Base-by-base conservation (phyloP, 805 yeast species). In the Saccharomyces paradoxus region DNA sequence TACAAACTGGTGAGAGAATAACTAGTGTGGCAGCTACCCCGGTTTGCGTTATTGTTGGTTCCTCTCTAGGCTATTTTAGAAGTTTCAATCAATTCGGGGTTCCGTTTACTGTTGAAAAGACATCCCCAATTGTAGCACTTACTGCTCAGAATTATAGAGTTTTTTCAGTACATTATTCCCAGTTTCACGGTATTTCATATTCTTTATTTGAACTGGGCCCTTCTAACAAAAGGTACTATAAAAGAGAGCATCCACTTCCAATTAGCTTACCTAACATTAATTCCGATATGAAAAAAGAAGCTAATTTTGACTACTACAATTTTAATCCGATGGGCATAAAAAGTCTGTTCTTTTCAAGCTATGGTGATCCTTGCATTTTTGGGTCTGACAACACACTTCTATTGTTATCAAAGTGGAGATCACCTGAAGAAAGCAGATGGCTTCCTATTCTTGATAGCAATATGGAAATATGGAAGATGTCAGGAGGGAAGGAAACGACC, bases 361-460 rank as follows among this genome's bases (percentile, higher is more conserved):
- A 81, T 63, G 96, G 96, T 22, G 97, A 92, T 68, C 99, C 99
- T 0, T 87, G 94, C 58, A 68, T 91, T 6, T 86, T 84, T 53
- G 96, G 95, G n/a, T 74, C 77, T 31, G 90, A 85, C 58, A 89
- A 89, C 57, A 79, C 83, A 10, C 74, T 94, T 41, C 69, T 87
- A 31, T 81, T 89, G 0, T 73, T 94, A 22, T 76, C 84, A 26
- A 81, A 84, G 59, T 92, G 97, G 96, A 77, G 97, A 61, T 81
- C 79, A 24, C 75, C 86, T 0, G 69, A 78, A 37, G 94, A 90
- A 66, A 83, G 96, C 2, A 77, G 83, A 57, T 92, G 98, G 97
- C 75, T 89, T 12, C 98, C 98, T 1, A 61, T 92, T 12, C 73
- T 92, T 54, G 88, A 88, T 66, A 57, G 71, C 1, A 68, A 65